Base-by-base conservation (phyloP, 2,329 filamentous ascomycete genomes). In the Nigrospora osmanthi region DNA sequence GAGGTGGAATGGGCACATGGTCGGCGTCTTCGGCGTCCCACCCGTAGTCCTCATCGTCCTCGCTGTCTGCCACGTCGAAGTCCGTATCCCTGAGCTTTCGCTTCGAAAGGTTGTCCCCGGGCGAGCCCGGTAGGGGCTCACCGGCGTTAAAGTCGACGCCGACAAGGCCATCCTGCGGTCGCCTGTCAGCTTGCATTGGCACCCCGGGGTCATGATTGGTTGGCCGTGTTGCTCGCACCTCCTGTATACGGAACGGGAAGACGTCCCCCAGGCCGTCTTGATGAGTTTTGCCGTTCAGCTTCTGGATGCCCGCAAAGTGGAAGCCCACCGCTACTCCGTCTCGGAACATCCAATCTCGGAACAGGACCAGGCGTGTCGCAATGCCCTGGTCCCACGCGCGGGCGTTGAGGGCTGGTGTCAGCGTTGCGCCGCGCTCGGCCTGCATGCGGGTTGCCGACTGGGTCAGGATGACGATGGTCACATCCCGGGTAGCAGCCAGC, bases 361-460 rank as follows among this genome's bases (percentile, higher is more conserved):
- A 95, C 32, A 95, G 64, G 19, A 85, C 83, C 49, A 95, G 62
- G 44, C 89, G 76, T 36, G 81, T 86, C 49, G 80, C 78, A 34
- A 95, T 70, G 31, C 81, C 84, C 51, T 80, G 81, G 49, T 95
- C 89, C 90, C 90, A 96, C 36, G 85, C 79, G 16, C 73, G 73
- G 13, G 85, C 82, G 46, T 84, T 84, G 50, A 96, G 73, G 35
- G 87, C 81, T 14, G 89, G 85, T 43, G 83, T 76, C 40, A 97
- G 69, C 11, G 83, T 77, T 13, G 89, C 85, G 52, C 73, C 77
- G 52, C 69, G 73, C 51, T 76, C 82, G 4, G 72, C 71, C 49
- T 85, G 81, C 66, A 94, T 83, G 52, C 83, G 85, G n/a, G 88
- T 94, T 36, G 83, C 85, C 47, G 85, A 88, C 59, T 94, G 89